Evolutionary conservation across 352 stramenopile genomes (phyloP), one percentile per base, ranked within the genome.

Genomic region (Pythium aquatile): DNA sequence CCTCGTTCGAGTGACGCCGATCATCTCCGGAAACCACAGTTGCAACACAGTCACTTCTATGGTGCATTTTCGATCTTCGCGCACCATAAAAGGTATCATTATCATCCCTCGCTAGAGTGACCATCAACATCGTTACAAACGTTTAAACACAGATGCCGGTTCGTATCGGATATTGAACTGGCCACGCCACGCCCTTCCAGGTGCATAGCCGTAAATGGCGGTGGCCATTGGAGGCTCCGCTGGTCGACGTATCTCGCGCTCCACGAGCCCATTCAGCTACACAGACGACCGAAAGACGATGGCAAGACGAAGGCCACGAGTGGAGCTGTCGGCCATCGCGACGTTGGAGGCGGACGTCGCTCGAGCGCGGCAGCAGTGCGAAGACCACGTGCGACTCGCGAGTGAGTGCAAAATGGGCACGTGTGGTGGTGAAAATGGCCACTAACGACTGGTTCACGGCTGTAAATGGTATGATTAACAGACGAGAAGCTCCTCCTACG

Each of bases 251-350:
- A 13, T 47, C 39, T 24, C 5, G 13, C 3, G 17, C 39, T 24
- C 9, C 17, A n/a, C 2, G 14, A 4, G 39, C 3, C 9, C 17
- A 47, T 16, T 7, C 39, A 47, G 39, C 39, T 4, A 8, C 13
- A 4, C 13, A 24, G 3, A 47, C 39, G 39, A 20, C 39, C 14
- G 5, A 3, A 47, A 8, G 17, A 24, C 39, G 4, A 69, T 63
- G 63, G 24, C 33, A 26, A 58, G 54, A 26, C 42, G 61, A 17
- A 35, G 46, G 39, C 39, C 39, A 7, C 61, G 61, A 29, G 54
- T 62, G 16, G 61, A 68, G 11, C 54, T 68, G 42, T 13, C 54
- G n/a, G 61, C 54, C 26, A 68, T 68, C 54, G 61, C 61, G 54
- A 47, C 53, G 33, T 35, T 68, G 33, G 61, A 68, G 35, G 61